phyloP scores from a whole-genome alignment of 2,329 filamentous ascomycete genomes.

The Cladophialophora bantiana region DNA sequence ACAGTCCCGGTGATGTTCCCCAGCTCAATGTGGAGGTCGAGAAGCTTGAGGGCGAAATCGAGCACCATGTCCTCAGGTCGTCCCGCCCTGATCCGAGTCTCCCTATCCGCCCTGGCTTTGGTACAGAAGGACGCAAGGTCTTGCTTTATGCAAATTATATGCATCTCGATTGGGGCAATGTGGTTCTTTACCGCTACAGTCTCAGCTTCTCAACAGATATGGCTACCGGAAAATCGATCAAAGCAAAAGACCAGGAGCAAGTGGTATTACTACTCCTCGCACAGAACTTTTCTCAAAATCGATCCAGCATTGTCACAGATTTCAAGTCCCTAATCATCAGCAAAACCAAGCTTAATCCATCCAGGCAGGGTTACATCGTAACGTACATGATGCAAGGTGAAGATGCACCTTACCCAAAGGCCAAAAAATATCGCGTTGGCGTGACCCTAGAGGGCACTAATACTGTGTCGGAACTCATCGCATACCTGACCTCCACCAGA shows the following conservation, averaged over 20 bases:
- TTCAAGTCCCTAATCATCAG: slow-evolving; percentile 49
- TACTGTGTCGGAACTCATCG: neutral
- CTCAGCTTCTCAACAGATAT: slow-evolving; percentile 45
- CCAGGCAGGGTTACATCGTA: neutral
- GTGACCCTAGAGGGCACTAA: neutral
- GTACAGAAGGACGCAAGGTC: neutral
- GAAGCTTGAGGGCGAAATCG: neutral
- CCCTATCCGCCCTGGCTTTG: neutral
- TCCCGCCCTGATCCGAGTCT: neutral
- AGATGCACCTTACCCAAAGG: neutral
- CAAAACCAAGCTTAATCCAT: slow-evolving; percentile 36
- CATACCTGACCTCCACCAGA: neutral
- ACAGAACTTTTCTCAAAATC: slow-evolving; percentile 44
- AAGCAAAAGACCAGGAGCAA: slow-evolving; percentile 55
- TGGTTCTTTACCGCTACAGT: slow-evolving; percentile 51
- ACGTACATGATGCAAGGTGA: neutral
- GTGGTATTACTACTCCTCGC: slow-evolving; percentile 57
- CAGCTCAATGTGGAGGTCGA: neutral
- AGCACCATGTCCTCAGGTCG: neutral
- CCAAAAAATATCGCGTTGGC: neutral
- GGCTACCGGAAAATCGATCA: slow-evolving; percentile 40
- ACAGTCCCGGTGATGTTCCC: neutral
- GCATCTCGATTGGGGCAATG: slow-evolving; percentile 38
- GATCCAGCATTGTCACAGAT: slow-evolving; percentile 49
- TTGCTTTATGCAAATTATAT: neutral